These are phyloP conservation scores for Eucalyptus dawsonii DNA, from an alignment of 345 rosid species.

Conservation along the genomic window DNA sequence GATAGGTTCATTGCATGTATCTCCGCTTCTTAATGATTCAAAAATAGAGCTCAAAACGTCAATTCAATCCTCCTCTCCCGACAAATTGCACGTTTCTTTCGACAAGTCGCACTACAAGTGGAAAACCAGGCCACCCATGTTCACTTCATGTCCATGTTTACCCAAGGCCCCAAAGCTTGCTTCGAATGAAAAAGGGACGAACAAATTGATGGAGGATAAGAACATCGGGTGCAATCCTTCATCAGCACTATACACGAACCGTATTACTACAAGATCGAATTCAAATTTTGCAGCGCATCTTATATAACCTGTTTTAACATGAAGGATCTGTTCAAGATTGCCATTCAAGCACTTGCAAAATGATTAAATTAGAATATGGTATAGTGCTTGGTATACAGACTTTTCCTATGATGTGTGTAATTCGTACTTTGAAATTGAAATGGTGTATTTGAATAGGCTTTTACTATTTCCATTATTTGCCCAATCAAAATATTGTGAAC, in stretches of 20 bases:
- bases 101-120: accelerated
- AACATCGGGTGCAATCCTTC: neutral
- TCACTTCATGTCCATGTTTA: neutral
- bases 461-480: accelerated
- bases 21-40: neutral
- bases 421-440: neutral
- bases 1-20: neutral
- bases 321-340: neutral
- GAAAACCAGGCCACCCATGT: neutral
- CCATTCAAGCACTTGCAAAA: neutral
- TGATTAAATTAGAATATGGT: neutral
- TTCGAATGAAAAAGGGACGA: accelerated
- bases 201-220: neutral
- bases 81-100: neutral
- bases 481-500: neutral
- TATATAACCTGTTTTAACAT: neutral
- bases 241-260: neutral
- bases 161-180: neutral
- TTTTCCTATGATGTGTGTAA: neutral
- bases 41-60: neutral
- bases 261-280: neutral
- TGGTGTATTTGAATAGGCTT: neutral
- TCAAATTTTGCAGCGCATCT: neutral
- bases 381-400: neutral
- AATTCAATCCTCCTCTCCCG: neutral